Evolutionary conservation across 176 grass and related monocot species (phyloP), one percentile per base, ranked within the genome.

Genomic region (Ananas comosus): DNA sequence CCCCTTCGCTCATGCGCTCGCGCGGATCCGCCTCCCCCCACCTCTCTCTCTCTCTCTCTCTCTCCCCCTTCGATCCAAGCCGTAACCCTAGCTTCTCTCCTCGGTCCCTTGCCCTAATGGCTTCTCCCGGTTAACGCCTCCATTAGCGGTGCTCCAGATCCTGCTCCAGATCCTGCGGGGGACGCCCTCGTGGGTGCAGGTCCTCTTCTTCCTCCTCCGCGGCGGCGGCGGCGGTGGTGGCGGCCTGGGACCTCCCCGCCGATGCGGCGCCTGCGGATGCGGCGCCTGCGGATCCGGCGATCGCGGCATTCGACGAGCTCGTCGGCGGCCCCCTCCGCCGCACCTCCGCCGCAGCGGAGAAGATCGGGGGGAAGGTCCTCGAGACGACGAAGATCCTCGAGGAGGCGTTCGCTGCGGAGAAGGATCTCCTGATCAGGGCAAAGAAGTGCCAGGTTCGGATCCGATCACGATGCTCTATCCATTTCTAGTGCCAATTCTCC

Each of bases 291-390:
- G 93, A 97, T 85, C 89, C 89, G 77, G 76, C 80, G 53, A 88
- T 92, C 83, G 64, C 73, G 17, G 93, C 93, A 13, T 90, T 92
- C 72, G 93, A 92, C 65, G 93, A 97, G 68, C 71, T 92, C 56
- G 53, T 90, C 27, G 74, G 72, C 19, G 79, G 64, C 2, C 73
- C 81, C 50, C 70, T 97, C 28, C 77, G 65, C 1, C 84, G 89
- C 63, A 79, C 92, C 52, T 72, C 69, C 28, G 48, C 50, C 21
- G 84, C 89, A 27, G 93, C 89, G 0, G 84, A 85, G 58, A 92
- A 97, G 83, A 97, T 97, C 68, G 86, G 89, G 19, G 89, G 93
- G 6, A 87, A 83, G 82, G 93, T 97, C 49, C 77, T 92, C 4
- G 86, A 97, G 24, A 74, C 59, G 48, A 90, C 89, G 59, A 90